Base-by-base conservation (phyloP, 345 rosid genomes). In the Diplotaxis tenuifolia region DNA sequence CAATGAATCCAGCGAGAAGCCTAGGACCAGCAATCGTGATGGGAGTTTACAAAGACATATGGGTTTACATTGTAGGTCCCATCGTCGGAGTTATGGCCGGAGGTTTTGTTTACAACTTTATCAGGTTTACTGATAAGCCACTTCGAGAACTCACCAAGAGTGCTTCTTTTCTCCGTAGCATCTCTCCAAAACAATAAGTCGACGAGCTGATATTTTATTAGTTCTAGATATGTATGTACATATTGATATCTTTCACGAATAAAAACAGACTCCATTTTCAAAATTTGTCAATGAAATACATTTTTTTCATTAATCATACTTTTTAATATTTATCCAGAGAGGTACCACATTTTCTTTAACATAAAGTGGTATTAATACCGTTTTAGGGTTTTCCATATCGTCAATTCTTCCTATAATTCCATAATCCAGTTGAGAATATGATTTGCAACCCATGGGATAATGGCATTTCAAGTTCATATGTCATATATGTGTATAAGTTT, bases 1-100 rank as follows among this genome's bases (percentile, higher is more conserved):
- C 93, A 1, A 89, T 91, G 97, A 91, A 89, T 75, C 97, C 96
- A 4, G 96, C 97, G 0, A 87, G 97, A 79, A 89, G 89, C 58
- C 10, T 89, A 5, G 96, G 97, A 15, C 97, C 96, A 21, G 96
- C 92, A 2, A 34, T 89, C 2, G 85, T 83, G 23, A 79, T 75
- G 85, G 82, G 78, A 32, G 45, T 40, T 1, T 88, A 78, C 59
- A 77, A 75, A 54, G 88, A 85, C 45, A 32, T 92, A 11, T 89
- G 97, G 94, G 71, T 92, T 28, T 89, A 88, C 49, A 74, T 92
- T 0, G 54, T 78, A 0, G 90, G 90, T 21, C 97, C 96, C 0
- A 0, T 83, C 0, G 42, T 78, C 4, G 92, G 94, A 52, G 61
- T 90, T 6, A 53, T 86, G 7, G 31, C 72, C 0, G 97, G 96